Evolutionary conservation across 768 basidiomycete genomes (phyloP).

Genomic region (Neoboletus subvelutipes): DNA sequence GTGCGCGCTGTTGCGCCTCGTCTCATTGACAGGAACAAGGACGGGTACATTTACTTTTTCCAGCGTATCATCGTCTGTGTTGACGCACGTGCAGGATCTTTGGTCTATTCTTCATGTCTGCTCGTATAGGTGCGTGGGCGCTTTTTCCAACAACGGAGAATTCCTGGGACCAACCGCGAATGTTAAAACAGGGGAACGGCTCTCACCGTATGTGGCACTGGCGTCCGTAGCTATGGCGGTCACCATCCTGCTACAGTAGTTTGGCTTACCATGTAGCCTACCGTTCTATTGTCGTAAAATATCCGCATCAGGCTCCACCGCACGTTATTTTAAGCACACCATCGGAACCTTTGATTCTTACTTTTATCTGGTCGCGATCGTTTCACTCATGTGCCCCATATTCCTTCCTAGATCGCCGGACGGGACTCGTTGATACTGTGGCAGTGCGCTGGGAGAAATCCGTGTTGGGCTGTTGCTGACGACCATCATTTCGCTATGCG

Average conservation of each 20-base stretch:
- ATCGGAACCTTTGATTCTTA: not conserved
- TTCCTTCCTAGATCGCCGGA: not conserved
- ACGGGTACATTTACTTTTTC: conserved; percentile 62
- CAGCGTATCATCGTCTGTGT: not conserved
- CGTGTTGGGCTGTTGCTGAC: not conserved
- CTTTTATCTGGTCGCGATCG: not conserved
- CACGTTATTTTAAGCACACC: not conserved
- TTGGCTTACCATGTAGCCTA: conserved; percentile 1
- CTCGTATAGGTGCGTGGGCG: conserved; percentile 76
- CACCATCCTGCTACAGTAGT: conserved; percentile 54
- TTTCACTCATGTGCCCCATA: not conserved
- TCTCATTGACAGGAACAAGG: conserved; percentile 89
- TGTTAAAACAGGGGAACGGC: conserved; percentile 71
- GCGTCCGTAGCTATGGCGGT: conserved; percentile 93
- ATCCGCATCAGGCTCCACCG: not conserved
- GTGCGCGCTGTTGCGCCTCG: conserved; percentile 87
- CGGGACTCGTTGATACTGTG: not conserved
- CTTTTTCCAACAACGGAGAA: not conserved
- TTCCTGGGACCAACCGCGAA: not conserved
- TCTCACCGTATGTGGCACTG: conserved; percentile 94
- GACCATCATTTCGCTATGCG: not conserved
- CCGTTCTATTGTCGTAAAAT: not conserved
- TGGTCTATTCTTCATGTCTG: conserved; percentile 93
- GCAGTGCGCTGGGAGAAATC: not conserved
- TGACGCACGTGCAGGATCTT: conserved; percentile 58